Evolutionary conservation across 2,329 filamentous ascomycete genomes (phyloP), one percentile per base, ranked within the genome.

Genomic region (Fusarium nisikadoi): DNA sequence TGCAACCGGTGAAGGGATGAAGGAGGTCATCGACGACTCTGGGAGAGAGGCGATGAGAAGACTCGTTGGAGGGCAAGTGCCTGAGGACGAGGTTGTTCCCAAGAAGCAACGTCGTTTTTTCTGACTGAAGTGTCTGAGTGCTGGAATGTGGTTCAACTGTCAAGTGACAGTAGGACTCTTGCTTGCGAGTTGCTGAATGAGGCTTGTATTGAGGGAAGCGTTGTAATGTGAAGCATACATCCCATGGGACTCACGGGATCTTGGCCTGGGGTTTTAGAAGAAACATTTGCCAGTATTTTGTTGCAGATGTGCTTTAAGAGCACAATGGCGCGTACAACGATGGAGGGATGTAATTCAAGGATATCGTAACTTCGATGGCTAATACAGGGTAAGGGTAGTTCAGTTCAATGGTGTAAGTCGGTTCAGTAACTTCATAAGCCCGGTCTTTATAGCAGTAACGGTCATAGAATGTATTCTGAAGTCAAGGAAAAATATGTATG

Each of bases 1-100:
- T 50, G 67, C 75, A 16, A 82, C 79, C 11, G 80, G 81, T 3
- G 77, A 83, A 27, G 81, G 80, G 9, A 70, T 83, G 59, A 75
- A 78, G 17, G 66, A 63, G 8, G 45, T 82, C 5, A 68, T 83
- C 6, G 77, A 80, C 16, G 73, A 76, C 3, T 70, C 74, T 31
- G 77, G 49, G 5, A 62, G 56, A 36, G 77, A 78, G 59, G 78
- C 78, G 1, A 72, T 72, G 14, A 60, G 69, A 38, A 67, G 73
- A 29, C 67, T 68, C 43, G 35, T 77, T 6, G 70, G 60, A 54
- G 61, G 27, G 17, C 39, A 42, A 20, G 38, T 16, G 42, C 45
- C 49, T 8, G 67, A 72, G 8, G 66, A 64, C 1, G 57, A 68
- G 20, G 31, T 33, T 12, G 46, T 29, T 12, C 47, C 55, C 17